phyloP scores from a whole-genome alignment of 208 protist species.

The Tritrichomonas foetus region DNA sequence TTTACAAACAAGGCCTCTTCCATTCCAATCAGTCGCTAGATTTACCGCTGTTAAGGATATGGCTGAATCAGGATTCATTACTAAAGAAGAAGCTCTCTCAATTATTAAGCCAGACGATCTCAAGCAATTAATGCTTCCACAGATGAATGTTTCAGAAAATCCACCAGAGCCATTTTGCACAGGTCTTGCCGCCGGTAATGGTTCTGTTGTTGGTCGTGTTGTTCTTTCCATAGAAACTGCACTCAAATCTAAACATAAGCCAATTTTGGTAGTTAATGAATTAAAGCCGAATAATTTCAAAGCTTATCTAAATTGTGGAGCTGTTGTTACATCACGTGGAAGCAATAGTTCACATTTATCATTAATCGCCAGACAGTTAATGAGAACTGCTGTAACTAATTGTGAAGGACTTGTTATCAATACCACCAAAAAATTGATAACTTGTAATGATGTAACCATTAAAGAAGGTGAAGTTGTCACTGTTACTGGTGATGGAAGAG shows the following conservation, averaged over 20 bases:
- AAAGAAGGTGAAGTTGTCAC: not conserved
- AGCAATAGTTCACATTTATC: not conserved
- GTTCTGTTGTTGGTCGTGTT: not conserved
- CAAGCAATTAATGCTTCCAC: not conserved
- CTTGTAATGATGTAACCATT: not conserved
- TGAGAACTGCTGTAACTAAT: not conserved
- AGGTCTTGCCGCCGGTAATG: not conserved
- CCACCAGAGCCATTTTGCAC: not conserved
- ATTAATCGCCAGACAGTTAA: not conserved
- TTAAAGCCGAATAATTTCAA: not conserved
- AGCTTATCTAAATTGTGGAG: not conserved
- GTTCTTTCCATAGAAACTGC: not conserved
- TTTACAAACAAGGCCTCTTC: not conserved
- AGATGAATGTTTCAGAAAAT: not conserved
- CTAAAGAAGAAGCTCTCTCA: not conserved
- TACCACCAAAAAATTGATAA: not conserved
- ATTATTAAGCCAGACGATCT: not conserved
- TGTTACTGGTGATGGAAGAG: not conserved
- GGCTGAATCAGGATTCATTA: not conserved
- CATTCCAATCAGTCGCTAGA: not conserved
- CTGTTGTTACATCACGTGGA: not conserved
- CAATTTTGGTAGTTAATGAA: not conserved
- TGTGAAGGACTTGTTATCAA: not conserved
- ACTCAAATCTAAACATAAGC: not conserved
- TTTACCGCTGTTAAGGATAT: slow-evolving; percentile 11